Evolutionary conservation across 441 rosid species (phyloP).

Genomic region (Populus trichocarpa): DNA sequence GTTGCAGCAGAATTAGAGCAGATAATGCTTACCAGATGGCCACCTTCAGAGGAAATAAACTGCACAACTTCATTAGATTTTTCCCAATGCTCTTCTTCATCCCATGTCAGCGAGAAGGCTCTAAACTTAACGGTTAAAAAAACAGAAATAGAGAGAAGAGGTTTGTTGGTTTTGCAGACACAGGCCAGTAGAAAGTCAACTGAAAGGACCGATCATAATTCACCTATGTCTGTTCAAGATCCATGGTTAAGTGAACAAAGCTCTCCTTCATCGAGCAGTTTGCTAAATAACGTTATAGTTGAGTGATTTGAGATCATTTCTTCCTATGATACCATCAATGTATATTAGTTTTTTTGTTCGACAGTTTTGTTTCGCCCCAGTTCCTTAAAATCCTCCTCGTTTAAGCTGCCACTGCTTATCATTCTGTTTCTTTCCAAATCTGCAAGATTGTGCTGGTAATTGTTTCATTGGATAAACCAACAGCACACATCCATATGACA

Average conservation of each 20-base stretch:
- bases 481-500: too few species aligned
- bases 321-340: background rate
- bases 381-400: too few species aligned
- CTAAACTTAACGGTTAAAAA: conserved; percentile 18
- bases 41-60: conserved; percentile 22
- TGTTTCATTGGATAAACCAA: too few species aligned
- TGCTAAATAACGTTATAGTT: conserved; percentile 14
- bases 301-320: background rate
- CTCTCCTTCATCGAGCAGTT: conserved; percentile 46
- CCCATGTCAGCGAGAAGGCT: conserved; percentile 34
- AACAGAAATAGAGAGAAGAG: conserved; percentile 7
- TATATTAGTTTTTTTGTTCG: background rate
- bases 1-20: conserved; percentile 74
- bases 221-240: conserved; percentile 41
- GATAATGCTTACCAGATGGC: conserved; percentile 44
- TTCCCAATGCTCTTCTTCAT: conserved; percentile 31
- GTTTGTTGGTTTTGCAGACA: conserved; percentile 3
- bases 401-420: too few species aligned
- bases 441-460: too few species aligned
- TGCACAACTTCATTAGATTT: conserved; percentile 18
- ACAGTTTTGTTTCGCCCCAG: too few species aligned
- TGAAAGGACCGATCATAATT: conserved; percentile 27
- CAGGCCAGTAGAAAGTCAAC: conserved; percentile 18
- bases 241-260: conserved; percentile 49
- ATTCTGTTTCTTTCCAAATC: too few species aligned